phyloP scores from a whole-genome alignment of 768 basidiomycete genomes.

The Leccinum variicolor region DNA sequence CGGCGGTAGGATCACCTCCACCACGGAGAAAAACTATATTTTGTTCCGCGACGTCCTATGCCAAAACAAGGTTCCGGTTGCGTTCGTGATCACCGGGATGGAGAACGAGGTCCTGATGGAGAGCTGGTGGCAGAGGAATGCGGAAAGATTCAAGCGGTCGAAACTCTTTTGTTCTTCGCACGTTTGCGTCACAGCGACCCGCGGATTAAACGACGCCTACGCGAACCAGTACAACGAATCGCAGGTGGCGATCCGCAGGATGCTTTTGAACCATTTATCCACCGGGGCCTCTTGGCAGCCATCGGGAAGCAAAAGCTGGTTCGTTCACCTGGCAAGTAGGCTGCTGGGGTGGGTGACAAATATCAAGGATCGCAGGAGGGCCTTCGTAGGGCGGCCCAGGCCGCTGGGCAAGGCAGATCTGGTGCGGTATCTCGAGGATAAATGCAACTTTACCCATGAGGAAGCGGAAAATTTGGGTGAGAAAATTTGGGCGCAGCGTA shows the following conservation, averaged over 20 bases:
- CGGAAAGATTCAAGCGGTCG: slow-evolving; percentile 21
- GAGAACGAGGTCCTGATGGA: slow-evolving; percentile 31
- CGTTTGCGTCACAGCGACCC: slow-evolving; percentile 38
- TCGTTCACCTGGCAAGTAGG: slow-evolving; percentile 17
- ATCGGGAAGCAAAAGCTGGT: slow-evolving; percentile 19
- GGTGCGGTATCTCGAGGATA: slow-evolving; percentile 10
- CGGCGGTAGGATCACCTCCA: slow-evolving; percentile 26
- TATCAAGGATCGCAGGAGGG: slow-evolving; percentile 4
- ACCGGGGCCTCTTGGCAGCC: slow-evolving; percentile 16
- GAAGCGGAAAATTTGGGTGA: slow-evolving; percentile 18
- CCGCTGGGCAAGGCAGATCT: slow-evolving; percentile 15
- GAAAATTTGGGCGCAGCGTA: slow-evolving; percentile 17
- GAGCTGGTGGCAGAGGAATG: slow-evolving; percentile 32
- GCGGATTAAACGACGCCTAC: slow-evolving; percentile 20
- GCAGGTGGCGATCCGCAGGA: slow-evolving; percentile 18
- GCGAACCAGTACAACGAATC: slow-evolving; percentile 32
- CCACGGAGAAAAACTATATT: slow-evolving; percentile 24
- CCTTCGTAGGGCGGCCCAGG: background rate
- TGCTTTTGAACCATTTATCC: slow-evolving; percentile 20
- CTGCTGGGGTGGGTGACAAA: slow-evolving; percentile 17
- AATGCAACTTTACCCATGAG: slow-evolving; percentile 9
- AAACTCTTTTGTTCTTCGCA: slow-evolving; percentile 26
- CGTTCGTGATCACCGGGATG: slow-evolving; percentile 30
- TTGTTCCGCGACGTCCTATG: slow-evolving; percentile 28
- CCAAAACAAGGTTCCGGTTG: slow-evolving; percentile 29